Percentiles rank a stretch among this genome's conserved stretches.
Evolutionary conservation across 2,329 filamentous ascomycete species (phyloP).

Genomic region (Fusarium sp.): DNA sequence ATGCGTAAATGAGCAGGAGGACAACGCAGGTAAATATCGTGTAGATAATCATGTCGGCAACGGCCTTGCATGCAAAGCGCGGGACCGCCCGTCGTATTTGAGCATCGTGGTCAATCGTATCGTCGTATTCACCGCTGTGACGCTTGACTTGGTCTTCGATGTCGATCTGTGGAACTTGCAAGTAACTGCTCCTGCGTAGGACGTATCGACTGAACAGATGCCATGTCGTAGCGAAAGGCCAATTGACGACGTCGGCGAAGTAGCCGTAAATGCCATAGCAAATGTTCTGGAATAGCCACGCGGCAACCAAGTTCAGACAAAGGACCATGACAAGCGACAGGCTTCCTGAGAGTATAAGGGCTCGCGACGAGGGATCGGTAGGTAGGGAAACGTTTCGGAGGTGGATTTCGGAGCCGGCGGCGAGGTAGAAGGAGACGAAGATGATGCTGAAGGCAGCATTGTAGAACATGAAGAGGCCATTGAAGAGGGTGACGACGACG

Average conservation of each 20-base stretch:
- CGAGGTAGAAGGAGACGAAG: conserved; percentile 49
- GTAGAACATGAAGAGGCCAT: conserved; percentile 27
- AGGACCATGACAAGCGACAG: conserved; percentile 43
- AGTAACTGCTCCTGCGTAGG: conserved; percentile 18
- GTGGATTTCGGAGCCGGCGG: conserved; percentile 51
- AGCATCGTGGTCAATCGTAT: not conserved
- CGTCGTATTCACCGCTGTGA: not conserved
- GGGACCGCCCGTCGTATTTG: not conserved
- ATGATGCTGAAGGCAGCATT: conserved; percentile 27
- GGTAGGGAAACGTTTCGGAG: conserved; percentile 51
- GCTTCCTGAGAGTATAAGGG: conserved; percentile 49
- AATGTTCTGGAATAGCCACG: conserved; percentile 45
- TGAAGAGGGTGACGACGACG: conserved; percentile 15
- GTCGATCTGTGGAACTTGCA: conserved; percentile 43
- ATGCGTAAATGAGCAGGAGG: conserved; percentile 38
- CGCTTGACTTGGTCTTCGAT: conserved; percentile 22
- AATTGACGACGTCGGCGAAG: conserved; percentile 44
- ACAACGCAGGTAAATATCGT: not conserved
- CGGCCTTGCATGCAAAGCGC: conserved; percentile 1
- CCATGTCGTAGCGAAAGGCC: conserved; percentile 34
- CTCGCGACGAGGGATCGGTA: conserved; percentile 48
- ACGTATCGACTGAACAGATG: conserved; percentile 14
- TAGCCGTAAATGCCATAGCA: conserved; percentile 37
- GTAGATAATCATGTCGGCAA: conserved; percentile 5
- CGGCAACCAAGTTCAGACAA: conserved; percentile 22